Percentiles rank a stretch among this genome's conserved stretches.
Conservation (phyloP, 192 early-diverging fungal genomes). For the Mortierella claussenii region DNA sequence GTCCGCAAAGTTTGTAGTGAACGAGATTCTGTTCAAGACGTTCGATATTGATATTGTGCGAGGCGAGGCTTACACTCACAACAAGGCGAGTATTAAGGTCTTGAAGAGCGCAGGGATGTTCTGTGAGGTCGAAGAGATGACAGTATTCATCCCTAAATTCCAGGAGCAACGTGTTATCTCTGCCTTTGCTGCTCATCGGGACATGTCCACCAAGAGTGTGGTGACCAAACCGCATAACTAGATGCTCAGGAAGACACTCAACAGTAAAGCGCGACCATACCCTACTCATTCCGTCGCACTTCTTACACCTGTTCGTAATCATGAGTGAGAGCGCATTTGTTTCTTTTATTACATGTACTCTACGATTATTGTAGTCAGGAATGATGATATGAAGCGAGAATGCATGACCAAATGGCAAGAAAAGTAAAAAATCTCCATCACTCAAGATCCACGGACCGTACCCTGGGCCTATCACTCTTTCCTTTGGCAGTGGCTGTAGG, state of each 20-base stretch:
- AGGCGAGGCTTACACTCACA: conserved; percentile 9
- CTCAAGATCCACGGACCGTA: not conserved
- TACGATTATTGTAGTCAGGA: too few relatives aligned
- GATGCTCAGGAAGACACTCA: too few relatives aligned
- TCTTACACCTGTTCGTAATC: too few relatives aligned
- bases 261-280: too few relatives aligned
- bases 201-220: conserved; percentile 4
- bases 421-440: too few relatives aligned
- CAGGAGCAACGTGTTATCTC: conserved; percentile 12
- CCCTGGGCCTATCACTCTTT: conserved; percentile 4
- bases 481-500: not conserved
- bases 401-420: too few relatives aligned
- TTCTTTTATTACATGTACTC: too few relatives aligned
- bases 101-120: conserved; percentile 18
- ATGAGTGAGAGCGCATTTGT: too few relatives aligned
- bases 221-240: not conserved
- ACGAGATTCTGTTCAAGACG: conserved; percentile 30
- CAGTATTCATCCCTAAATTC: conserved; percentile 20
- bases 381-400: too few relatives aligned
- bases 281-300: too few relatives aligned
- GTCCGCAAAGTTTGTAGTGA: conserved; percentile 13
- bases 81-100: conserved; percentile 15
- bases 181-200: conserved; percentile 22
- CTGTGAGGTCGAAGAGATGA: conserved; percentile 17
- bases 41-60: conserved; percentile 27